Evolutionary conservation across 352 stramenopile species (phyloP).

Genomic region (Pythium rishiriense): DNA sequence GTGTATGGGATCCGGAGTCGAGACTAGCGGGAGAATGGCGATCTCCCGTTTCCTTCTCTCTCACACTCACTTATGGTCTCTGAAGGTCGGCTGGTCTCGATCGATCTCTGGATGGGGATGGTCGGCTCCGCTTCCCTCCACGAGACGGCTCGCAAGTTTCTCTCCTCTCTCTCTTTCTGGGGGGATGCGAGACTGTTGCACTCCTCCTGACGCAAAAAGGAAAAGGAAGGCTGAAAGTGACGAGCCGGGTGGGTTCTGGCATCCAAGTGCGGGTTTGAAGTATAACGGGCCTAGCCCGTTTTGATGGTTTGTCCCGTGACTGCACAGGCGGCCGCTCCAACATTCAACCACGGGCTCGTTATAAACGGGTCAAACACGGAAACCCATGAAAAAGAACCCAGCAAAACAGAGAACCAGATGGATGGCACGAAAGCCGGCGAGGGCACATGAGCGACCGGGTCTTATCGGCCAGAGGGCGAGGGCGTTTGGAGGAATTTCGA

Average conservation of each 20-base stretch:
- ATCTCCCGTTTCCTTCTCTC: no score
- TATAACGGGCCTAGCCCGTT: background rate
- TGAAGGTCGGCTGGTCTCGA: background rate
- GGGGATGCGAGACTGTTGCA: slow-evolving; percentile 13
- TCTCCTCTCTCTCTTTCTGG: background rate
- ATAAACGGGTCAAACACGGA: slow-evolving; percentile 1
- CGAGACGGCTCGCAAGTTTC: background rate
- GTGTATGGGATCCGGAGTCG: background rate
- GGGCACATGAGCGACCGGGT: background rate
- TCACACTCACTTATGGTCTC: background rate
- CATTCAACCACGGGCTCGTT: background rate
- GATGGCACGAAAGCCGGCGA: background rate
- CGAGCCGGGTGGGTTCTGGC: background rate
- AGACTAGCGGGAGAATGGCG: background rate
- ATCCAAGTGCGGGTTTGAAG: background rate
- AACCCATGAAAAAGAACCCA: background rate
- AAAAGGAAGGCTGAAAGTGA: slow-evolving; percentile 1
- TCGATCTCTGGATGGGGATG: slow-evolving; percentile 9
- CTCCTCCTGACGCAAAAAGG: slow-evolving; percentile 4
- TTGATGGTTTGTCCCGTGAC: background rate
- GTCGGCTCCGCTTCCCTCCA: background rate
- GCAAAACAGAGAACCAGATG: slow-evolving; percentile 10
- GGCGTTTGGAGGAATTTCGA: no score
- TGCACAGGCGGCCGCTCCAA: background rate
- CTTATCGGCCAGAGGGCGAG: background rate